Evolutionary conservation across 1,284 basidiomycete genomes (phyloP).

Genomic region (Sporisorium iseilematis-ciliati): DNA sequence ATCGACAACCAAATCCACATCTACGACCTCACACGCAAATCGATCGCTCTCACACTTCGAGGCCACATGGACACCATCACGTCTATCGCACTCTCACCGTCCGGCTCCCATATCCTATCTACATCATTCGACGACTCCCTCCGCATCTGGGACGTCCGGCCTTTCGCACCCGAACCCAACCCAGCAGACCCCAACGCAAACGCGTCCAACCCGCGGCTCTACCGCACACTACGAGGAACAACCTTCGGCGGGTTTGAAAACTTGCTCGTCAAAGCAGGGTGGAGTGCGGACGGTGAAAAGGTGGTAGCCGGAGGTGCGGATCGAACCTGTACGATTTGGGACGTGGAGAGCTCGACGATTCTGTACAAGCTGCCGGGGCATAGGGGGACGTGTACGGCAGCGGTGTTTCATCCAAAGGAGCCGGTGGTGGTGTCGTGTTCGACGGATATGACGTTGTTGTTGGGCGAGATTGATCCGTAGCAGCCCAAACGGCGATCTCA

Average conservation of each 20-base stretch:
- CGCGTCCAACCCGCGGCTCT: constrained; percentile 51
- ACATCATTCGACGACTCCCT: constrained; percentile 65
- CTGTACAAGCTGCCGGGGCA: constrained; percentile 69
- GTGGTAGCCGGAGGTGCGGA: constrained; percentile 65
- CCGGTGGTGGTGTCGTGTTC: constrained; percentile 65
- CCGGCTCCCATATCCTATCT: constrained; percentile 66
- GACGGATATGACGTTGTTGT: constrained; percentile 61
- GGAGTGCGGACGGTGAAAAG: constrained; percentile 62
- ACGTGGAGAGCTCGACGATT: constrained; percentile 57
- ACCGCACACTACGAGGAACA: constrained; percentile 63
- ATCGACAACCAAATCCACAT: constrained; percentile 69
- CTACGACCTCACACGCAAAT: constrained; percentile 61
- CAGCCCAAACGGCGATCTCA: neutral
- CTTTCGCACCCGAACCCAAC: constrained; percentile 64
- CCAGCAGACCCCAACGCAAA: constrained; percentile 40
- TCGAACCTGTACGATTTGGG: constrained; percentile 67
- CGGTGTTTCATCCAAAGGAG: constrained; percentile 67
- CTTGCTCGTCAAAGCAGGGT: constrained; percentile 56
- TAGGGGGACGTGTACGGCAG: constrained; percentile 67
- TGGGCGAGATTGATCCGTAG: constrained; percentile 63
- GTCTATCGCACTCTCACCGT: constrained; percentile 59
- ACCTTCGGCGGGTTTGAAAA: constrained; percentile 66
- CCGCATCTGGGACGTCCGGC: constrained; percentile 69
- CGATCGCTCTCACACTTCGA: constrained; percentile 54
- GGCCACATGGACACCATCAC: constrained; percentile 64